Evolutionary conservation across 2,329 filamentous ascomycete species (phyloP).

Genomic region (Tolypocladium endophyticum): DNA sequence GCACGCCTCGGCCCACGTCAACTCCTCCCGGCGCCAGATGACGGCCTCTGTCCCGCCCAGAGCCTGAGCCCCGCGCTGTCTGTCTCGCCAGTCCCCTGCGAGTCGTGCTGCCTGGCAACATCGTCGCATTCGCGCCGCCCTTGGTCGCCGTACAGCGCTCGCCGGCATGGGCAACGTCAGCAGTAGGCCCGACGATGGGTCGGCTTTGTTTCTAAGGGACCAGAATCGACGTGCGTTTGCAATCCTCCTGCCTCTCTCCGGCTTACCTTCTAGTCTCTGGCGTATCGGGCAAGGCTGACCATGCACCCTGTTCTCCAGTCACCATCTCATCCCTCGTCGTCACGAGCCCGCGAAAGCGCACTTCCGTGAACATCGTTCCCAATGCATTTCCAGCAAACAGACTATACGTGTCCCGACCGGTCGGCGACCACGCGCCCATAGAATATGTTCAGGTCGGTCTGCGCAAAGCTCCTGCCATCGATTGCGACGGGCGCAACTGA

Average conservation of each 20-base stretch:
- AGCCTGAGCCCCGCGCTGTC: conserved; percentile 14
- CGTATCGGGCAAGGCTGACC: conserved; percentile 4
- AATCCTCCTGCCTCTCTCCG: conserved; percentile 7
- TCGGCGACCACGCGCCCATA: conserved; percentile 63
- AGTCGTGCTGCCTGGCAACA: conserved; percentile 1
- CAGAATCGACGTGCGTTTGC: conserved; percentile 70
- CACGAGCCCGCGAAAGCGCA: conserved; percentile 68
- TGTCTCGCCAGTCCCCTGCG: conserved; percentile 3
- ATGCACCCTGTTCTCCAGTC: conserved; percentile 43
- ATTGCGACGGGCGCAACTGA: conserved; percentile 4
- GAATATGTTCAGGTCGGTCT: conserved; percentile 81
- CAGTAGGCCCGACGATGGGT: conserved; percentile 78
- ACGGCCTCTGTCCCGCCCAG: conserved; percentile 10
- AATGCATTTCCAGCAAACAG: conserved; percentile 81
- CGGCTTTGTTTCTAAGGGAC: conserved; percentile 74
- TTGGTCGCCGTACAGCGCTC: background rate
- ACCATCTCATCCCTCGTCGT: conserved; percentile 76
- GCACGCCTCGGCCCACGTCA: background rate
- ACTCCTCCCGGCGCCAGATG: conserved; percentile 8
- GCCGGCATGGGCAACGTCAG: conserved; percentile 81
- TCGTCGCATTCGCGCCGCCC: conserved; percentile 1
- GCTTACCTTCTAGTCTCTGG: conserved; percentile 3
- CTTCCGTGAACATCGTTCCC: conserved; percentile 66
- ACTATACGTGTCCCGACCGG: conserved; percentile 61
- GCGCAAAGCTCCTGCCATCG: background rate